Conservation (phyloP, 345 rosid genomes). For the Cardamine chenopodiifolia region DNA sequence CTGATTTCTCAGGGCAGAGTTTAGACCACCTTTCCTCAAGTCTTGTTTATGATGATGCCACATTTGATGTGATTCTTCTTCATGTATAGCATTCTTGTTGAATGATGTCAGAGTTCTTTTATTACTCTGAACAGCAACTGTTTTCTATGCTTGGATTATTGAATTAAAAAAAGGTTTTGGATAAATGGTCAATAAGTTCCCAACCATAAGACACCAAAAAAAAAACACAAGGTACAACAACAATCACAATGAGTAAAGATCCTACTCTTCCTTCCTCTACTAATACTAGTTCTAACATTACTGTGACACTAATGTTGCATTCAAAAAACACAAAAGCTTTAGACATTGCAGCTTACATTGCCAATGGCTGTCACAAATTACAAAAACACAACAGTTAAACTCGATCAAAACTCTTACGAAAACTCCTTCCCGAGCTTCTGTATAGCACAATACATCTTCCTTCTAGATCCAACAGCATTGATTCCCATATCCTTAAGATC, state of each 20-base stretch:
- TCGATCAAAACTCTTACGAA: conserved; percentile 48
- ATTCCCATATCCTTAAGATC: conserved; percentile 94
- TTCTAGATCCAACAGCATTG: conserved; percentile 82
- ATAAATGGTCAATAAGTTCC: conserved; percentile 17
- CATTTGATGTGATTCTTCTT: neutral
- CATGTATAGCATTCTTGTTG: neutral
- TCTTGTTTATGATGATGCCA: neutral
- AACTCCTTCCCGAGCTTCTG: conserved; percentile 82
- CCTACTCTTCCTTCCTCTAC: conserved; percentile 24
- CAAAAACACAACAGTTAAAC: conserved; percentile 11
- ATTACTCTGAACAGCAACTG: neutral
- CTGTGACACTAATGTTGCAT: conserved; percentile 22
- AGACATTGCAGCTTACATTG: conserved; percentile 55
- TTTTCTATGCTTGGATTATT: neutral
- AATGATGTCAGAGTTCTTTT: conserved; percentile 1
- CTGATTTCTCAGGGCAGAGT: conserved; percentile 2
- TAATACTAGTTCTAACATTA: conserved; percentile 44
- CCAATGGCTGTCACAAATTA: conserved; percentile 46
- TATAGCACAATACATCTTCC: conserved; percentile 77
- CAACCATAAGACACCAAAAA: conserved; percentile 4
- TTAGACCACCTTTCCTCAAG: neutral
- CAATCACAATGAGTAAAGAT: conserved; percentile 21
- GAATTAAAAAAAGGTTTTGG: conserved; percentile 20
- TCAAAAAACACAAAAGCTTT: conserved; percentile 39
- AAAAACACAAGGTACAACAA: conserved; percentile 22